A percentile compares a stretch with the other conserved stretches of the same genome.
Conservation (phyloP, 2,329 filamentous ascomycete species). For the Pseudovirgaria hyperparasitica region DNA sequence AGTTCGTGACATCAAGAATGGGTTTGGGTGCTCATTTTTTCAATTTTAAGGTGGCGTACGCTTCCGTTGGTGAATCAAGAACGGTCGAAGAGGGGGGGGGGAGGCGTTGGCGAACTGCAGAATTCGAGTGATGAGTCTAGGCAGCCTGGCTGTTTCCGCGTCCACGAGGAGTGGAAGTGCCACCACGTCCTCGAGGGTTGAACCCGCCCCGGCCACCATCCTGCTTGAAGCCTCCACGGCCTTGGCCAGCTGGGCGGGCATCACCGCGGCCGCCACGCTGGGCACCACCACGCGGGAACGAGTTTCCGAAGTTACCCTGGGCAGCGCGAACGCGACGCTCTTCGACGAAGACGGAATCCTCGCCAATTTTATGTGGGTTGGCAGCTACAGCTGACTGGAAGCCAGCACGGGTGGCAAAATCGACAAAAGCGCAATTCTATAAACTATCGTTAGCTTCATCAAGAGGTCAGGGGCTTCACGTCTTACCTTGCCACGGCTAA, state of each 20-base stretch:
- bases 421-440: conserved; percentile 93
- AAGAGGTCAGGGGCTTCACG: neutral
- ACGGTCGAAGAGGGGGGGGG: neutral
- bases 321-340: conserved; percentile 56
- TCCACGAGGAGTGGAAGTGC: conserved; percentile 1
- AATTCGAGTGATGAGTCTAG: conserved; percentile 14
- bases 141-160: conserved; percentile 32
- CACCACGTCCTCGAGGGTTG: conserved; percentile 27
- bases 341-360: conserved; percentile 75
- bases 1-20: too few species aligned
- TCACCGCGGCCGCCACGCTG: conserved; percentile 50
- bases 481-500: conserved; percentile 62
- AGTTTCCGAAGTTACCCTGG: conserved; percentile 21
- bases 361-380: conserved; percentile 77
- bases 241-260: conserved; percentile 44
- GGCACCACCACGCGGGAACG: conserved; percentile 27
- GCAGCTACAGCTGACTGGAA: conserved; percentile 72
- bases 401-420: conserved; percentile 69
- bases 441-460: conserved; percentile 8
- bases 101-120: neutral
- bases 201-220: conserved; percentile 58
- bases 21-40: too few species aligned
- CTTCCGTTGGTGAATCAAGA: too few species aligned
- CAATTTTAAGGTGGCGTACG: too few species aligned
- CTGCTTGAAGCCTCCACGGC: conserved; percentile 57